Evolutionary conservation across 805 yeast species (phyloP).

Genomic region (Metschnikowia hibisci): DNA sequence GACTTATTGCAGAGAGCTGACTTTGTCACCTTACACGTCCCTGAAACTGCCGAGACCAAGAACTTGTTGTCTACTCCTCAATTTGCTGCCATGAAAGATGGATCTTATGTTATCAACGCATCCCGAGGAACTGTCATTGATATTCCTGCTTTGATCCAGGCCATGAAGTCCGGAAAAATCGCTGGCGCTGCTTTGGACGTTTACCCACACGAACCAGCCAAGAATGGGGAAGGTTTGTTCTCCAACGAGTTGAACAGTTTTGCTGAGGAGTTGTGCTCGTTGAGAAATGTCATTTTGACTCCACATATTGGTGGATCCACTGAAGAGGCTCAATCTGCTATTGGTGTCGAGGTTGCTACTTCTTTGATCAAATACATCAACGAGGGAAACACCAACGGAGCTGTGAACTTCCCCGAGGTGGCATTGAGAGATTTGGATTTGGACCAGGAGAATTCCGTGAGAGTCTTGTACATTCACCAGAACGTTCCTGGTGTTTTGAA

Average conservation of each 20-base stretch:
- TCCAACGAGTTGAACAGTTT: conserved; percentile 70
- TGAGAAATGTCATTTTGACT: conserved; percentile 86
- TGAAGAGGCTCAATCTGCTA: conserved; percentile 97
- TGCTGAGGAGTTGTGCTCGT: conserved; percentile 74
- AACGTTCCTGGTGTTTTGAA: conserved; percentile 98
- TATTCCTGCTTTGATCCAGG: conserved; percentile 87
- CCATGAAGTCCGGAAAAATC: conserved; percentile 86
- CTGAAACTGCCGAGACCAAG: conserved; percentile 89
- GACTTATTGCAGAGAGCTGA: conserved; percentile 80
- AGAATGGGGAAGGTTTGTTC: conserved; percentile 85
- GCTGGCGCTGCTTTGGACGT: conserved; percentile 98
- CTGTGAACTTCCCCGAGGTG: conserved; percentile 99
- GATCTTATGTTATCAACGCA: conserved; percentile 90
- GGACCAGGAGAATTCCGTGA: conserved; percentile 83
- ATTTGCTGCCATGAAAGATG: conserved; percentile 94
- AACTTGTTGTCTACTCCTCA: conserved; percentile 86
- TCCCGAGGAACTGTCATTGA: conserved; percentile 98
- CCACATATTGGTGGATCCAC: conserved; percentile 99
- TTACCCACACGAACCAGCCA: conserved; percentile 95
- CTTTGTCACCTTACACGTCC: conserved; percentile 91
- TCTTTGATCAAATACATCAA: conserved; percentile 87
- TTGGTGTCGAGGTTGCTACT: conserved; percentile 90
- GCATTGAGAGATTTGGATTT: conserved; percentile 80
- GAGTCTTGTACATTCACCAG: conserved; percentile 94
- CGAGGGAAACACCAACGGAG: conserved; percentile 92